Conservation (phyloP, 2,329 filamentous ascomycete genomes). For the Pseudogymnoascus sp. region DNA sequence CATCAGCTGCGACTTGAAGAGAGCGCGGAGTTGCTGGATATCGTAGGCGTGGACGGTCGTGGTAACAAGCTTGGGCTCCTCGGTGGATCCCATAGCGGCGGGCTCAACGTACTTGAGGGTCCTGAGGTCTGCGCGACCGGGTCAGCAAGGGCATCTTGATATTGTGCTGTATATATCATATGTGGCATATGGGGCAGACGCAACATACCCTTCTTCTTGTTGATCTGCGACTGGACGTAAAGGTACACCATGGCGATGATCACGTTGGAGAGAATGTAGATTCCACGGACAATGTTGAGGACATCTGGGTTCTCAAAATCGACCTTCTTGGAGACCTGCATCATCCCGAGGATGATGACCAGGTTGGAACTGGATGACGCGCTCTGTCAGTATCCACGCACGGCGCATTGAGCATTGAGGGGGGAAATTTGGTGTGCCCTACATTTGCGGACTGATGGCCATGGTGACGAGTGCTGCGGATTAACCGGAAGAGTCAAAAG, state of each 20-base stretch:
- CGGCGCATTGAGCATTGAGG: not conserved
- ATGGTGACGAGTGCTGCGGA: conserved; percentile 1
- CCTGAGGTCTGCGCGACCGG: conserved; percentile 67
- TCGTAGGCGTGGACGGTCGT: conserved; percentile 97
- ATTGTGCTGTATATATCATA: not conserved
- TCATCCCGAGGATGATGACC: conserved; percentile 92
- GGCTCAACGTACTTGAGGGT: conserved; percentile 99
- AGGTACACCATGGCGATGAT: conserved; percentile 80
- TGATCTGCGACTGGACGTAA: conserved; percentile 77
- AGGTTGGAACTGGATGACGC: conserved; percentile 67
- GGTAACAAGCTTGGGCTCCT: conserved; percentile 92
- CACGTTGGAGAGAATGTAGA: conserved; percentile 65
- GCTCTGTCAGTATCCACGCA: conserved; percentile 17
- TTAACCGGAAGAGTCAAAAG: conserved; percentile 6
- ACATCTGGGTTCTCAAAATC: conserved; percentile 84
- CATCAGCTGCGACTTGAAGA: conserved; percentile 90
- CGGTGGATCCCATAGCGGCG: conserved; percentile 81
- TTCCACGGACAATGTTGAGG: conserved; percentile 53
- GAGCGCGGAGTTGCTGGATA: conserved; percentile 69
- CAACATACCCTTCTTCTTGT: conserved; percentile 87
- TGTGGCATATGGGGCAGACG: not conserved
- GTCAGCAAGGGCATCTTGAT: not conserved
- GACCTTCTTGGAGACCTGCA: conserved; percentile 95
- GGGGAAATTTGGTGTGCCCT: not conserved
- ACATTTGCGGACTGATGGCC: conserved; percentile 7